Evolutionary conservation across 495 filamentous ascomycete genomes (phyloP).

Genomic region (Sordaria brevicollis): DNA sequence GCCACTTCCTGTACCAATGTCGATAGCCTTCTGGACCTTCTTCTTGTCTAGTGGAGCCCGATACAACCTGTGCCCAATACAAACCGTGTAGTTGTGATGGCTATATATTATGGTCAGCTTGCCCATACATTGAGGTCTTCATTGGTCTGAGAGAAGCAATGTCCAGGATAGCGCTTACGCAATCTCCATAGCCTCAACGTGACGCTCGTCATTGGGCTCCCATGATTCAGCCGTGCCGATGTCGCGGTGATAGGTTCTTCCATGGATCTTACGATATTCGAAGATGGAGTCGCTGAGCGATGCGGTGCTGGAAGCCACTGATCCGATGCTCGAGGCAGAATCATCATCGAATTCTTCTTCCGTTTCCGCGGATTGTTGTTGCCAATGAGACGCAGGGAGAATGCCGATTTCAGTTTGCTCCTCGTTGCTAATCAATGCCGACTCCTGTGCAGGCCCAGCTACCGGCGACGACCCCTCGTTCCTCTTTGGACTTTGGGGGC

Average conservation of each 20-base stretch:
- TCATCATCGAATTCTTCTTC: neutral
- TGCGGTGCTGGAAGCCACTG: constrained; percentile 29
- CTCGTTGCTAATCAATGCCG: neutral
- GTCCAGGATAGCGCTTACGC: constrained; percentile 11
- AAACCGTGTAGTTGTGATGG: constrained; percentile 7
- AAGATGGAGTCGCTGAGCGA: constrained; percentile 36
- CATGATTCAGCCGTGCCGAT: neutral
- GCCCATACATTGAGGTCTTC: neutral
- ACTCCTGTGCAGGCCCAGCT: neutral
- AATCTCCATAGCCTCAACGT: constrained; percentile 17
- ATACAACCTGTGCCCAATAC: constrained; percentile 43
- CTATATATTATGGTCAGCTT: constrained; percentile 4
- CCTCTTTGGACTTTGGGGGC: neutral
- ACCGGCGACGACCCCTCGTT: neutral
- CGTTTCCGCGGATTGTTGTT: neutral
- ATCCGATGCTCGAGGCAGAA: neutral
- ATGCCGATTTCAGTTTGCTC: neutral
- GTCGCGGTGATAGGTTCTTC: constrained; percentile 27
- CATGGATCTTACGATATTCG: constrained; percentile 33
- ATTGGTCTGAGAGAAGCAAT: constrained; percentile 7
- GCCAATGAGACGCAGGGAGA: neutral
- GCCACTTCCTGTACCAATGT: constrained; percentile 31
- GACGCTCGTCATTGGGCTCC: constrained; percentile 18
- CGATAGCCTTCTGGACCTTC: constrained; percentile 20
- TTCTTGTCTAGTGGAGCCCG: constrained; percentile 32